Evolutionary conservation across 129 eudicot genomes (phyloP), one percentile per base, ranked within the genome.

Genomic region (Dittrichia graveolens): DNA sequence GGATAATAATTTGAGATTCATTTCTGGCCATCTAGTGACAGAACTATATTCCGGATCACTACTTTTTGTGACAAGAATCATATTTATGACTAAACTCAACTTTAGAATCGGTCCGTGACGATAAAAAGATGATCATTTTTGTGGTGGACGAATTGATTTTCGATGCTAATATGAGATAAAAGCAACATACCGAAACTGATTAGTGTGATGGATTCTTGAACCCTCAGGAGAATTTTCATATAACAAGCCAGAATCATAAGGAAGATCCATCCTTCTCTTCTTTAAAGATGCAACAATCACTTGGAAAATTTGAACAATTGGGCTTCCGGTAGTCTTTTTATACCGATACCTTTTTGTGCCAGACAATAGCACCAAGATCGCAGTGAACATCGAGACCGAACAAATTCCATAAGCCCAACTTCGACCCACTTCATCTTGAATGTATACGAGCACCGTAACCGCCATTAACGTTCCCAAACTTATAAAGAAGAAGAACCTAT

Each of bases 331-430:
- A 56, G 93, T 90, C 63, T 82, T 90, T 82, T 94, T 94, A 82
- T 85, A 94, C 74, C 98, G 70, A 57, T 84, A 94, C 19, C 81
- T 74, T 73, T 75, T 94, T 4, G 79, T 87, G 42, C 98, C 98
- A 1, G 78, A 74, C 39, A 94, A 77, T 63, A 94, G 77, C 24
- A 88, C 70, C 57, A 86, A 7, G 13, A 90, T 77, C 12, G 98
- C 96, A 0, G 85, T 80, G 4, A 85, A 72, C 98, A 94, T 94
- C 0, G 97, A 75, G 2, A 84, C 79, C 35, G 96, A 79, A 71
- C 98, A 94, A 73, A 94, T 84, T 7, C 98, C 98, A 55, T 94
- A 94, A 13, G 88, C 98, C 93, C 83, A 81, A 82, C 93, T 94
- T 72, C 98, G 69, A 11, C 95, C 91, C 34, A 94, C 87, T 59